Conservation (phyloP, 2,329 filamentous ascomycete species). For the Phaeomoniella chlamydospora region DNA sequence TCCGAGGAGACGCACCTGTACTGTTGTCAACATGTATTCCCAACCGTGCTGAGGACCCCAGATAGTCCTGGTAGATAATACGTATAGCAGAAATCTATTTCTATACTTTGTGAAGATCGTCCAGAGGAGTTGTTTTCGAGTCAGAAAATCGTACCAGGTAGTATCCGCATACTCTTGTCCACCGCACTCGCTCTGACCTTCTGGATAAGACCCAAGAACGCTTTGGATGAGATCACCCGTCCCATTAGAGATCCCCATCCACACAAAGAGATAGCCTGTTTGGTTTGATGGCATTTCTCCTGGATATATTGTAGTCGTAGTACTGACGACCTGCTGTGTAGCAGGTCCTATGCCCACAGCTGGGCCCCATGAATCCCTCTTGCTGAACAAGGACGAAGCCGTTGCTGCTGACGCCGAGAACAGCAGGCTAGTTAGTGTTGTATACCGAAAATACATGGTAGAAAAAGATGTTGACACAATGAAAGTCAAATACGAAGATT, state of each 20-base stretch:
- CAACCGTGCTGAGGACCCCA: no score
- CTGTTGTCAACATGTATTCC: background rate
- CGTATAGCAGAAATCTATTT: constrained; percentile 1
- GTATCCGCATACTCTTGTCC: constrained; percentile 9
- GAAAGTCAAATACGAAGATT: constrained; percentile 9
- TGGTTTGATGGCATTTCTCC: constrained; percentile 12
- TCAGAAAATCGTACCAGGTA: constrained; percentile 12
- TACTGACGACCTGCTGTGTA: constrained; percentile 10
- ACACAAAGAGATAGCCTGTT: constrained; percentile 12
- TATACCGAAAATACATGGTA: constrained; percentile 3
- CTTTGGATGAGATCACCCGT: constrained; percentile 12
- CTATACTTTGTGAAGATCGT: constrained; percentile 4
- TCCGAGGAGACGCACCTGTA: background rate
- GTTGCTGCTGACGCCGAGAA: no score
- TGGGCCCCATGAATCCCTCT: no score
- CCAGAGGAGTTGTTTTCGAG: constrained; percentile 10
- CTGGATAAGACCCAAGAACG: constrained; percentile 7
- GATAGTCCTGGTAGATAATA: background rate
- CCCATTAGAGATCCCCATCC: constrained; percentile 13
- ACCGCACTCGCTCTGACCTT: constrained; percentile 11
- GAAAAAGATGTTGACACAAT: constrained; percentile 2
- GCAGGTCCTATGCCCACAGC: constrained; percentile 11
- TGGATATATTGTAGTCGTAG: constrained; percentile 13
- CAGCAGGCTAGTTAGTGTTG: background rate
- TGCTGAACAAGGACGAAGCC: no score